Evolutionary conservation across 345 rosid species (phyloP), one percentile per base, ranked within the genome.

Genomic region (Alliaria petiolata): DNA sequence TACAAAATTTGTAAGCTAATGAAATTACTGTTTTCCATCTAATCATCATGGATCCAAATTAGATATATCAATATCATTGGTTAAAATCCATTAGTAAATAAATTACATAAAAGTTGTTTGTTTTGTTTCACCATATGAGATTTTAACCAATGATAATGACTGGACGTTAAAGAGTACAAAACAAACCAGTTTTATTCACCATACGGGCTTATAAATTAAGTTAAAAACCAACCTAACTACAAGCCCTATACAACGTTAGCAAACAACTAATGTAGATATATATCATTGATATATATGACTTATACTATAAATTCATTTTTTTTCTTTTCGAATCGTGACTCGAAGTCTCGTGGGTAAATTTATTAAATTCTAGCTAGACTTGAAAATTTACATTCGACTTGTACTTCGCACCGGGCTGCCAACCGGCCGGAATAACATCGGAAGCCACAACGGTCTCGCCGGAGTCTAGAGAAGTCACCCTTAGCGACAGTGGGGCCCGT

Each of bases 381-480:
- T 72, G 30, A 51, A 83, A 91, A 50, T 84, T 85, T 12, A 87
- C 81, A 8, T 39, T 10, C 0, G 93, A 87, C 54, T 79, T 65
- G 39, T 89, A 87, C 3, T 60, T 85, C 8, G 67, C 65, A 7
- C 93, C 92, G 0, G 86, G 81, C 14, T 56, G 56, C 92, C 95
- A 88, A 3, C 70, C 80, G 0, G 65, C 79, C 1, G 97, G 95
- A 63, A 90, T 85, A 0, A 81, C 90, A 53, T 62, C 60, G 5
- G 49, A 35, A 8, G 89, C 89, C 0, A 78, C 81, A 9, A 84
- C 1, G 44, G 75, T 68, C 53, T 78, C 36, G 9, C 72, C 58
- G 7, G 86, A 79, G 6, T 74, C 67, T 10, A 43, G 64, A 0
- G 82, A 62, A 36, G 95, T 84, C 51, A 90, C 43, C 62, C 74